These are phyloP conservation scores for Floccularia luteovirens DNA, from an alignment of 768 basidiomycete species.

Conservation along the genomic window DNA sequence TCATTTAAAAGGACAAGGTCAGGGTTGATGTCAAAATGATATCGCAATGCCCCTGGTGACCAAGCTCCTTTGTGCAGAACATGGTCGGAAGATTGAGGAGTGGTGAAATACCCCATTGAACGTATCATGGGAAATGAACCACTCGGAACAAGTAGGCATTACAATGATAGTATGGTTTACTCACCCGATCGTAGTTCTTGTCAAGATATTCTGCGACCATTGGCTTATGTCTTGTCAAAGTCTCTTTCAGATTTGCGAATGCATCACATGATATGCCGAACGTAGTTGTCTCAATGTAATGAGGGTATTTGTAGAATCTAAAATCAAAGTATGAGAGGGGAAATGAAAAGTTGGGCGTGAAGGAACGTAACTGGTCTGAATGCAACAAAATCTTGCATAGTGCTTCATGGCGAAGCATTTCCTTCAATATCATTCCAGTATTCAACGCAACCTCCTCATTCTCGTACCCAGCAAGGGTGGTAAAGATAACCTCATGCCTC, in stretches of 20 bases:
- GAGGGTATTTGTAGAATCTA: conserved; percentile 95
- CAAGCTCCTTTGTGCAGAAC: too few species aligned
- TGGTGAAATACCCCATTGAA: too few species aligned
- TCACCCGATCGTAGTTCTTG: conserved; percentile 91
- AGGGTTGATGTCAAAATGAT: conserved; percentile 5
- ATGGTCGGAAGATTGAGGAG: too few species aligned
- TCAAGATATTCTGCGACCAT: conserved; percentile 98
- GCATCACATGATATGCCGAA: conserved; percentile 99
- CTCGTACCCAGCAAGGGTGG: conserved; percentile 85
- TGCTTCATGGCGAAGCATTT: conserved; percentile 93
- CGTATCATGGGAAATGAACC: too few species aligned
- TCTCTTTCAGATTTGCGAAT: conserved; percentile 96
- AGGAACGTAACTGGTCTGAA: conserved; percentile 80
- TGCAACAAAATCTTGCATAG: conserved; percentile 85
- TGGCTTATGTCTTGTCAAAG: conserved; percentile 91
- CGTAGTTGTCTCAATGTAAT: conserved; percentile 95
- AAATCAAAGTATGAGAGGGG: conserved; percentile 2
- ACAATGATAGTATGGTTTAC: too few species aligned
- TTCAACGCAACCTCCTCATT: conserved; percentile 96
- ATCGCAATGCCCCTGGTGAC: too few species aligned
- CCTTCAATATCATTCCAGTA: conserved; percentile 95
- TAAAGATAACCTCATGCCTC: conserved; percentile 70
- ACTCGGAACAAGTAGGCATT: too few species aligned
- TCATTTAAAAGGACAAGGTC: conserved; percentile 6
- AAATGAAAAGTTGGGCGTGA: neutral